phyloP scores from a whole-genome alignment of 2,329 filamentous ascomycete species.

The Ophiostoma sp. region DNA sequence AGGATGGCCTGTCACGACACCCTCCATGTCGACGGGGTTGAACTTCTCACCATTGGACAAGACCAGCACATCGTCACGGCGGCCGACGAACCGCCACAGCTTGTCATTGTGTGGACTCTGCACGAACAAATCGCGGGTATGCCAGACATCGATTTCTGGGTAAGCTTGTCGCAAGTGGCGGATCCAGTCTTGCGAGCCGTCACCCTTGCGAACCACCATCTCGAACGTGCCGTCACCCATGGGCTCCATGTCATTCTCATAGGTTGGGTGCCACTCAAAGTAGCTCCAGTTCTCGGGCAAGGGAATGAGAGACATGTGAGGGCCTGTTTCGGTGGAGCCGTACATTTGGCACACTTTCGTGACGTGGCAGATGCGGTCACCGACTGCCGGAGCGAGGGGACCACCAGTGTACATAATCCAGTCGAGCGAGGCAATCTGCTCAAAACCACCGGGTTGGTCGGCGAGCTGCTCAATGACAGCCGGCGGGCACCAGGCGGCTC shows the following conservation, averaged over 20 bases:
- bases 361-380: constrained; percentile 29
- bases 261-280: constrained; percentile 32
- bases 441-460: constrained; percentile 26
- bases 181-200: constrained; percentile 26
- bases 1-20: constrained; percentile 42
- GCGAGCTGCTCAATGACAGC: constrained; percentile 30
- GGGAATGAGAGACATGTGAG: constrained; percentile 29
- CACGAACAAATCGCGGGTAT: constrained; percentile 50
- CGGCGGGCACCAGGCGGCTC: constrained; percentile 29
- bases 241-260: constrained; percentile 30
- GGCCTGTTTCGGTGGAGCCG: constrained; percentile 31
- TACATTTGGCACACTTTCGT: constrained; percentile 33
- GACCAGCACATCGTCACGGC: constrained; percentile 50
- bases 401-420: constrained; percentile 33
- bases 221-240: constrained; percentile 29
- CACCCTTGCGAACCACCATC: constrained; percentile 28
- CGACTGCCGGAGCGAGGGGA: constrained; percentile 29
- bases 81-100: constrained; percentile 43
- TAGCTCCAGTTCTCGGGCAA: constrained; percentile 30
- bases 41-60: constrained; percentile 54
- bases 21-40: constrained; percentile 50
- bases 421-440: constrained; percentile 29
- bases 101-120: constrained; percentile 44
- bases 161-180: constrained; percentile 18
- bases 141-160: constrained; percentile 30